These are phyloP conservation scores for Colletotrichum tamarilloi DNA, from an alignment of 2,329 filamentous ascomycete genomes.

Conservation along the genomic window DNA sequence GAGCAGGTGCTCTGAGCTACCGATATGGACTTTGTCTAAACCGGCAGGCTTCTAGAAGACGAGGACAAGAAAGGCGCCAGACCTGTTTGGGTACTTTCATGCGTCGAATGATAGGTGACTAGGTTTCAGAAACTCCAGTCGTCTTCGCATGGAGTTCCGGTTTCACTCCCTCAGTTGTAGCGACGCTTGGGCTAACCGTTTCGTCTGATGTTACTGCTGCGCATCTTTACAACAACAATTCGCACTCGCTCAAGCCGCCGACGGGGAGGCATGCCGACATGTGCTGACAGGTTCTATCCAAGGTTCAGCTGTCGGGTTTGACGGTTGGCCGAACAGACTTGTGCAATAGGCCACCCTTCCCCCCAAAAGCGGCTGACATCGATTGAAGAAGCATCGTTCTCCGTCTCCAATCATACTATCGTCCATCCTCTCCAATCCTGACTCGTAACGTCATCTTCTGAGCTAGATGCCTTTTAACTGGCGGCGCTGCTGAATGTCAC, in stretches of 20 bases:
- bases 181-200: constrained; percentile 25
- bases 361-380: too few relatives aligned
- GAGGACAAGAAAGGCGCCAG: background rate
- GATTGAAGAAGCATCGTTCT: background rate
- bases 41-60: constrained; percentile 23
- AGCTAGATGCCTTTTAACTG: background rate
- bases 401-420: background rate
- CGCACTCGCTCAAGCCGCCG: constrained; percentile 23
- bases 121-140: constrained; percentile 29
- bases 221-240: constrained; percentile 18
- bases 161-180: constrained; percentile 21
- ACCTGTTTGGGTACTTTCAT: constrained; percentile 12
- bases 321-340: constrained; percentile 1
- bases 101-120: constrained; percentile 5
- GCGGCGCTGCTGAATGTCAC: background rate
- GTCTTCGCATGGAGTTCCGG: constrained; percentile 35
- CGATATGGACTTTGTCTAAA: background rate
- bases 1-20: background rate
- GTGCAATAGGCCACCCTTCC: background rate
- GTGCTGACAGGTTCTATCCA: constrained; percentile 18
- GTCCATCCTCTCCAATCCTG: background rate
- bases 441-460: constrained; percentile 23
- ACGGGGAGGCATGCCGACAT: constrained; percentile 12
- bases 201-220: constrained; percentile 23
- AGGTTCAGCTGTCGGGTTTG: constrained; percentile 24